Base-by-base conservation (phyloP, 1,284 basidiomycete genomes). In the Ganoderma resinaceum region DNA sequence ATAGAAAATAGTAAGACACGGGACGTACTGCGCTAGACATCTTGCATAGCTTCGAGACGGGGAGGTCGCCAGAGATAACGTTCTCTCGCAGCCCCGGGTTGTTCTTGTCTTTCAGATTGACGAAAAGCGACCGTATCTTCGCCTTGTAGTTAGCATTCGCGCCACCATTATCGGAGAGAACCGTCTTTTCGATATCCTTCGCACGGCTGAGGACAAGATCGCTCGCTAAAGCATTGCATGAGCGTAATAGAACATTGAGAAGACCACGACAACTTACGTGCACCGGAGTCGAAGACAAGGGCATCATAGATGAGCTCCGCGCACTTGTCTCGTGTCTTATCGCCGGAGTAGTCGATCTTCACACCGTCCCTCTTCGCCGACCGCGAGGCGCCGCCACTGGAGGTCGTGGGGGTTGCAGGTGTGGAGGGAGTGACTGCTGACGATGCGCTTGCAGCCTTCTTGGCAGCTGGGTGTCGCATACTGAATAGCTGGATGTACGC, bases 51-150 rank as follows among this genome's bases (percentile, higher is more conserved):
- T 85, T 89, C 33, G 89, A 86, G 0, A 91, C 87, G 0, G 87
- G 75, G 0, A 98, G 83, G 33, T 94, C 91, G 0, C 96, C 96
- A 60, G 90, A 87, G 23, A 97, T 91, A 68, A 99, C 90, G 74
- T 89, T 91, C 76, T 93, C 93, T 40, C 97, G 88, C 63, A 99
- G 80, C 29, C 88, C 87, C 11, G 96, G 96, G 79, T 99, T 99
- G 76, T 92, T 91, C 82, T 96, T 97, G 81, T 98, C 97, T 80
- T 98, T 98, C 74, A 99, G 85, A 80, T 93, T 99, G 74, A 98
- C 91, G 77, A 89, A 97, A 46, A 99, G 82, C n/a, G 91, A 92
- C 35, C 97, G 91, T 70, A 99, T 94, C 80, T 96, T 98, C 79
- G 85, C 80, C 72, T 89, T 91, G 80, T 96, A 96, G 6, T 74